Conservation (phyloP, 805 yeast species). For the Yarrowia bubula region DNA sequence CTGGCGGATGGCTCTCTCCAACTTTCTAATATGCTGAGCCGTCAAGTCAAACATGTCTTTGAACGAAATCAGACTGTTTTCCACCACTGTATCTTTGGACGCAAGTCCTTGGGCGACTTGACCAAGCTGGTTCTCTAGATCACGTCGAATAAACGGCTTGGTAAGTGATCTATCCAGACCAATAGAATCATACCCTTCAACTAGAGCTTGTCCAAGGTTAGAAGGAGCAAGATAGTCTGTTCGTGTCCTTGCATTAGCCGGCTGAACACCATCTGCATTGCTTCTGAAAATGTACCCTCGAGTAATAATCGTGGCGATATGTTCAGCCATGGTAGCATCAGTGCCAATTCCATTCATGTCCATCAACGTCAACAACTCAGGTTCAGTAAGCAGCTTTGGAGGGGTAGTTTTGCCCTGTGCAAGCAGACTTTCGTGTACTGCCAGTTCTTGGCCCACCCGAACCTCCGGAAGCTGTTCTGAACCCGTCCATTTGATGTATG, state of each 20-base stretch:
- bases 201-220: slow-evolving; percentile 76
- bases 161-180: slow-evolving; percentile 75
- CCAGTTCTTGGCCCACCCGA: slow-evolving; percentile 56
- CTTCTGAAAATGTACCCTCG: slow-evolving; percentile 63
- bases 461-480: slow-evolving; percentile 61
- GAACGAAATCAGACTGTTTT: not conserved
- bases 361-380: slow-evolving; percentile 90
- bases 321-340: slow-evolving; percentile 98
- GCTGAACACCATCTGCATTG: slow-evolving; percentile 28
- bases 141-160: slow-evolving; percentile 82
- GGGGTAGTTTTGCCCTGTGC: slow-evolving; percentile 75
- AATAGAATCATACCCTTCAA: slow-evolving; percentile 80
- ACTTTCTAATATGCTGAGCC: not conserved
- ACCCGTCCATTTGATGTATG: slow-evolving; percentile 72
- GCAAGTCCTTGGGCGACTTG: slow-evolving; percentile 65
- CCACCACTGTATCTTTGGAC: slow-evolving; percentile 52
- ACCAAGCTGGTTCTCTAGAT: slow-evolving; percentile 64
- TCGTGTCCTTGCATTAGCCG: slow-evolving; percentile 22
- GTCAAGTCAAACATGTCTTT: slow-evolving; percentile 15
- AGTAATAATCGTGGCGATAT: slow-evolving; percentile 72
- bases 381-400: slow-evolving; percentile 82
- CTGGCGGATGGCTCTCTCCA: slow-evolving; percentile 1
- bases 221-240: slow-evolving; percentile 61
- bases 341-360: slow-evolving; percentile 98
- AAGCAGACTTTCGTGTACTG: slow-evolving; percentile 56